Evolutionary conservation across 106 monocot genomes (phyloP), one percentile per base, ranked within the genome.

Genomic region (Dendrobium catenatum): DNA sequence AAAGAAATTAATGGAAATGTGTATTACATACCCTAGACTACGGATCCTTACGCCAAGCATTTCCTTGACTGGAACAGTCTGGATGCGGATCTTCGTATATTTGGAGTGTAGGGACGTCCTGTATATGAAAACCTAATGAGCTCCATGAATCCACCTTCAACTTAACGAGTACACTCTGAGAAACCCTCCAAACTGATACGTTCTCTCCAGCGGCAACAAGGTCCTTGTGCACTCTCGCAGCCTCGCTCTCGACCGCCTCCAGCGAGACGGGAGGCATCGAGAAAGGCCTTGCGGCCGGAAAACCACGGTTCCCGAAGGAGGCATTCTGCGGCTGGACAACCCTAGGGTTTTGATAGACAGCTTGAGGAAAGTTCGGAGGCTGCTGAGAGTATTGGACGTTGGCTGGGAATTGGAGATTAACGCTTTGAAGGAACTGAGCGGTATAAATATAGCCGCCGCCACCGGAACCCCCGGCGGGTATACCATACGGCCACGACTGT

Each of bases 1-100:
- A n/a, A n/a, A 61, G 61, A n/a, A 22, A 22, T 61, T 19, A 61
- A 37, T 37, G 10, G 15, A 4, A 16, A 70, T 37, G 29, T 15
- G 31, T 15, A 70, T 37, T 67, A 81, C 86, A 27, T 83, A 99
- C 99, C 99, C 88, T 77, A 99, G 83, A 84, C 86, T 85, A 58
- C 86, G 91, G 48, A 95, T 91, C 18, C 91, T 83, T 27, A 99
- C 89, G 55, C 99, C 93, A 83, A 99, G 95, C 77, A 86, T 89
- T 75, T 91, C 93, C 88, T 88, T 88, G 31, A 5, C 11, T 55
- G 85, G 8, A 27, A 89, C 87, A 17, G 88, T 44, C 0, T 13
- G 13, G 18, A 3, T n/a, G n/a, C n/a, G n/a, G n/a, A n/a, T n/a
- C n/a, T n/a, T n/a, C n/a, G n/a, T n/a, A n/a, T n/a, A n/a, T n/a